phyloP scores from a whole-genome alignment of 1,284 basidiomycete species.

The Coniferiporia sulphurascens region DNA sequence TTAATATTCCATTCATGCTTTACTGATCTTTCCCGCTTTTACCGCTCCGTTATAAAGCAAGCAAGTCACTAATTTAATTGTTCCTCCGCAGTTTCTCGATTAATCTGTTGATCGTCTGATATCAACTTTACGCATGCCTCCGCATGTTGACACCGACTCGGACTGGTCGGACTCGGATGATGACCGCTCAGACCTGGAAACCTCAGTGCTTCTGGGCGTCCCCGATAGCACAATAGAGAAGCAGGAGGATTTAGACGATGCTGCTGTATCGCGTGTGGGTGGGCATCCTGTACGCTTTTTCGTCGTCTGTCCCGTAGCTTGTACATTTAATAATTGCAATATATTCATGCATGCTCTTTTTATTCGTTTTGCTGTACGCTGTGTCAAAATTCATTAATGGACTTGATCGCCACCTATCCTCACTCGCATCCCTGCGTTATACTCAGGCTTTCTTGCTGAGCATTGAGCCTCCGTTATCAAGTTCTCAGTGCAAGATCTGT shows the following conservation, averaged over 20 bases:
- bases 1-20: conserved; percentile 81
- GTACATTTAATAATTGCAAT: conserved; percentile 27
- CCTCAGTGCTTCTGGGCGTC: conserved; percentile 68
- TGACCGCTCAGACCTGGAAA: conserved; percentile 49
- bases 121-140: conserved; percentile 22
- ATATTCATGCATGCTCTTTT: conserved; percentile 36
- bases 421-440: background rate
- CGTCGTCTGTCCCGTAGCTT: conserved; percentile 30
- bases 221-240: conserved; percentile 65
- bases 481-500: conserved; percentile 63
- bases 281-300: conserved; percentile 75
- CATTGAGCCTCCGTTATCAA: conserved; percentile 28
- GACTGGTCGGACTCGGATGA: conserved; percentile 82
- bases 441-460: conserved; percentile 30
- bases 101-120: conserved; percentile 14
- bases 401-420: no score
- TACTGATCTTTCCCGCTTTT: conserved; percentile 50
- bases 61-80: no score
- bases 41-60: background rate
- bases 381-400: conserved; percentile 15
- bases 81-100: background rate
- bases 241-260: conserved; percentile 56
- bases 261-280: conserved; percentile 79
- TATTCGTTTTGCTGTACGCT: conserved; percentile 36
- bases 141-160: conserved; percentile 41